Evolutionary conservation across 139 green algal genomes (phyloP), one percentile per base, ranked within the genome.

Genomic region (Coelastrella sp.): DNA sequence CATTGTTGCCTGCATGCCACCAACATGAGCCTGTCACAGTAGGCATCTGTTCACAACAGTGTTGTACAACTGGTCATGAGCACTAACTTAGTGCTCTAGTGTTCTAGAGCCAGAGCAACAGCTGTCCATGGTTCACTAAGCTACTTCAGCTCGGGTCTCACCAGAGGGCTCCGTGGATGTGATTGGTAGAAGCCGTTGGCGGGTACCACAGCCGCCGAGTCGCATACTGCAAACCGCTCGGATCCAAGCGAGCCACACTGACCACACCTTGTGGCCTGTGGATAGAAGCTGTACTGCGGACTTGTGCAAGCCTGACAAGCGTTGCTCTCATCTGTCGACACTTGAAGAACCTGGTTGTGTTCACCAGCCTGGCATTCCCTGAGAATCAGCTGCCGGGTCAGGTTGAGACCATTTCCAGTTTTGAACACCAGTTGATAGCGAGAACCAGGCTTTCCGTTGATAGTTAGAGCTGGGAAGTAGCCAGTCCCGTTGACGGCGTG

Each of bases 221-320:
- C n/a, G n/a, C n/a, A n/a, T n/a, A n/a, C n/a, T n/a, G n/a, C n/a
- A n/a, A n/a, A n/a, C 59, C 5, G 54, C 78, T 58, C 86, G n/a
- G 17, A 7, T 59, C 1, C 19, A 47, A 11, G 59, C 0, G 13
- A 76, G 60, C 0, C 16, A 54, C 86, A 90, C 75, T 85, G 86
- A 20, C 60, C 73, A 61, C 86, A 90, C 0, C 14, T 8, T 5
- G 4, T 4, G 2, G 58, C 60, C 19, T 58, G 4, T 23, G 84
- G 84, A 75, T 89, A 81, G 71, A 89, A 81, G 84, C 61, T 80
- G 57, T 66, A 88, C 2, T 22, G n/a, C 11, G 83, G 83, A 22
- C 47, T 57, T 7, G 17, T 13, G 56, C 83, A 88, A 0, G 83
- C 4, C 8, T 47, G 7, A 20, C 83, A 88, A 3, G 8, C 60